phyloP scores from a whole-genome alignment of 208 protist species.

The Trichomonas gallinae region DNA sequence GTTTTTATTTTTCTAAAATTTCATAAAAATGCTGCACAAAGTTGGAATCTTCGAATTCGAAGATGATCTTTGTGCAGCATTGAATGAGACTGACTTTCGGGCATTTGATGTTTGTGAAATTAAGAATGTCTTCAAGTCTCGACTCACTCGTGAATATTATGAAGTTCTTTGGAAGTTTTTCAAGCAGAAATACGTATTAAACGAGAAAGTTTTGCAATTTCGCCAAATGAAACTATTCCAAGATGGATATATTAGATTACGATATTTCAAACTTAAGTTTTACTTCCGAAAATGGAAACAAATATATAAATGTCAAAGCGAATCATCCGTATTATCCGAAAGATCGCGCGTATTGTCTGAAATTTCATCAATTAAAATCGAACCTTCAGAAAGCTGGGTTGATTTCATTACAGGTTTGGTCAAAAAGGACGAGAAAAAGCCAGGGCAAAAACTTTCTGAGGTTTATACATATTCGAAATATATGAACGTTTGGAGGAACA shows the following conservation, averaged over 20 bases:
- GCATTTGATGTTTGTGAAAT: not conserved
- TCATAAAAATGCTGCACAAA: not conserved
- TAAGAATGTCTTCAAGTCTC: not conserved
- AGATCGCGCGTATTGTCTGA: too few relatives aligned
- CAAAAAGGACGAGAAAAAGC: not conserved
- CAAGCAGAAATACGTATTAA: not conserved
- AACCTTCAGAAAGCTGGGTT: too few relatives aligned
- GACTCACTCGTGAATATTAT: not conserved
- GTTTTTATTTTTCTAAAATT: too few relatives aligned
- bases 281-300: not conserved
- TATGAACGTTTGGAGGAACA: not conserved
- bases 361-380: too few relatives aligned
- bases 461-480: not conserved
- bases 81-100: not conserved
- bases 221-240: not conserved
- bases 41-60: not conserved
- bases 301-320: not conserved
- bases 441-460: not conserved
- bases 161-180: not conserved
- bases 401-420: too few relatives aligned
- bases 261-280: not conserved
- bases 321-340: too few relatives aligned
- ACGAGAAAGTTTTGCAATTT: not conserved
- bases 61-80: not conserved
- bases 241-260: not conserved